Percentiles rank a stretch among this genome's conserved stretches.
These are phyloP conservation scores for Geosmithia putterillii DNA, from an alignment of 2,329 filamentous ascomycete species.

Conservation along the genomic window DNA sequence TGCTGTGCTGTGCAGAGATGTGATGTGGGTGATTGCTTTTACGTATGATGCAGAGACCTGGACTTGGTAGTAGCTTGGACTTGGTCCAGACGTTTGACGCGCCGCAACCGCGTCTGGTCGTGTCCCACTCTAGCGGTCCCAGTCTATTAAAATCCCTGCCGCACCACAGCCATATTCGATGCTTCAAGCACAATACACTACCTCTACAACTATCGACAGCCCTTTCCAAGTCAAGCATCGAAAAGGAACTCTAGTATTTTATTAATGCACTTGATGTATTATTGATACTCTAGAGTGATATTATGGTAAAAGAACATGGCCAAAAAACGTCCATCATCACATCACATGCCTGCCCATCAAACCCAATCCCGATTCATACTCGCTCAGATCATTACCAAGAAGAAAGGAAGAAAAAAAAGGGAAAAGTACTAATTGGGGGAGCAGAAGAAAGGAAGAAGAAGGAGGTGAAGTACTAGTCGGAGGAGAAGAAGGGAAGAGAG, in stretches of 20 bases:
- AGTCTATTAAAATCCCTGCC: conserved; percentile 4
- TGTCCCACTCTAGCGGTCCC: neutral
- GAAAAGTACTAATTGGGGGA: too few relatives aligned
- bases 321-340: neutral
- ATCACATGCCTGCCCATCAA: too few relatives aligned
- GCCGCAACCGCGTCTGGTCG: conserved; percentile 1
- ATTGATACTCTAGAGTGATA: neutral
- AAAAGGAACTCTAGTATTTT: neutral
- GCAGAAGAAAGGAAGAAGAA: neutral
- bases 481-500: neutral
- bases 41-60: neutral
- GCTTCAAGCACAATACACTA: too few relatives aligned
- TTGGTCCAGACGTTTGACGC: neutral
- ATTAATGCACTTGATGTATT: neutral
- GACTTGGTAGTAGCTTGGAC: neutral
- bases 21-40: neutral
- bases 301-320: neutral
- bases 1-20: neutral
- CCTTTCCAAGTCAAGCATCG: too few relatives aligned
- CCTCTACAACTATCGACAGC: too few relatives aligned
- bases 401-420: too few relatives aligned
- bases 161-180: neutral
- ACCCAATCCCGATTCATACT: neutral
- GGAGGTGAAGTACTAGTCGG: neutral
- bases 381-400: neutral